Conservation (phyloP, 257 asterid genomes). For the Voacanga thouarsii region DNA sequence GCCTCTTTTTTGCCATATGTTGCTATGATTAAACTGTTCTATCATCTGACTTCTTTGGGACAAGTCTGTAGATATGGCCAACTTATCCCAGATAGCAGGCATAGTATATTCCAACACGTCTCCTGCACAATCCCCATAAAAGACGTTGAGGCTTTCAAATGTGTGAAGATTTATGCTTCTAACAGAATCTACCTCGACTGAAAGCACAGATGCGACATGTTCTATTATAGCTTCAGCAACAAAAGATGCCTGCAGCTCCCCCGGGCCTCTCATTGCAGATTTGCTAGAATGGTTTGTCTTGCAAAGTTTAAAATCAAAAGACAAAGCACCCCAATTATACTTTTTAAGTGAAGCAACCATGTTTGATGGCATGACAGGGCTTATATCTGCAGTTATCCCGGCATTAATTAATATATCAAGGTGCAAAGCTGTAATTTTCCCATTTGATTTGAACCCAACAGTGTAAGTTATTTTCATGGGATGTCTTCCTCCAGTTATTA, state of each 20-base stretch:
- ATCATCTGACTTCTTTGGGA: constrained; percentile 28
- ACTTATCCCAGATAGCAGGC: constrained; percentile 57
- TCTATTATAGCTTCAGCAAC: constrained; percentile 72
- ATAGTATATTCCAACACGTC: constrained; percentile 47
- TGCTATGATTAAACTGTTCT: constrained; percentile 38
- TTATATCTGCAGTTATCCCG: constrained; percentile 50
- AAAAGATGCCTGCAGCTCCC: constrained; percentile 70
- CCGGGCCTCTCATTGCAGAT: constrained; percentile 77
- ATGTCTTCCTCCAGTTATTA: constrained; percentile 72
- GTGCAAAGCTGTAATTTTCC: constrained; percentile 71
- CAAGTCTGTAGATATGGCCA: constrained; percentile 42
- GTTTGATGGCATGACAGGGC: constrained; percentile 45
- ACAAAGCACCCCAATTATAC: constrained; percentile 68
- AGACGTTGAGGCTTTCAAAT: constrained; percentile 43
- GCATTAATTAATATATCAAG: constrained; percentile 59
- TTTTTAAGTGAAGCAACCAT: constrained; percentile 45
- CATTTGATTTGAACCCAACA: constrained; percentile 63
- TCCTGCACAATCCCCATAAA: constrained; percentile 39
- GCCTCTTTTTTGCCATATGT: constrained; percentile 60
- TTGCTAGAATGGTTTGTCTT: constrained; percentile 64
- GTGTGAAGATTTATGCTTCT: constrained; percentile 54
- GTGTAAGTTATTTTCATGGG: constrained; percentile 69
- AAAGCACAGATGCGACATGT: constrained; percentile 49
- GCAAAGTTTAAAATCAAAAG: constrained; percentile 62
- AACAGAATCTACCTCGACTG: constrained; percentile 47